A percentile compares a stretch with the other conserved stretches of the same genome.
Conservation (phyloP, 1,284 basidiomycete genomes). For the Ganoderma boninense region DNA sequence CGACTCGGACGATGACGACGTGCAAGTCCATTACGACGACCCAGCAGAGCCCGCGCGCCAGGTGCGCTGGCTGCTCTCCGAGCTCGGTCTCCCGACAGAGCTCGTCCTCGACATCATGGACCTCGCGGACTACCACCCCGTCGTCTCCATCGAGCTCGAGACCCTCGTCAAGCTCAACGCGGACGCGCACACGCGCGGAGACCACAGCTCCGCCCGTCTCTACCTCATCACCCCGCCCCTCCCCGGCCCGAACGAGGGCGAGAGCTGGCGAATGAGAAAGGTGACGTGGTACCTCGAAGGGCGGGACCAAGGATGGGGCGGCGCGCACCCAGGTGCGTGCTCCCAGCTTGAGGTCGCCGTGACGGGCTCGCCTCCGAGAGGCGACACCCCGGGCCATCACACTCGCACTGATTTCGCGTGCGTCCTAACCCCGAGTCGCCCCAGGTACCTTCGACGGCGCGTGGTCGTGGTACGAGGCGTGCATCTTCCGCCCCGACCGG, state of each 20-base stretch:
- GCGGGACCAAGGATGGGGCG: constrained; percentile 26
- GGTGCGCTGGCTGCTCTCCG: constrained; percentile 15
- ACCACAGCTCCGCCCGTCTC: constrained; percentile 12
- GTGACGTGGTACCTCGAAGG: constrained; percentile 14
- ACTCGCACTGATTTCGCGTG: too few relatives aligned
- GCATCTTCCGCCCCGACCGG: constrained; percentile 14
- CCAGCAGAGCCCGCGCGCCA: not conserved
- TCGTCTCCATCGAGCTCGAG: constrained; percentile 3
- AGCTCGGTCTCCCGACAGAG: constrained; percentile 19
- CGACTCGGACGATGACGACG: not conserved
- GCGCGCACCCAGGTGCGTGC: constrained; percentile 11
- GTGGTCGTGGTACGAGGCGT: constrained; percentile 20
- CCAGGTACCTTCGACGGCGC: constrained; percentile 1
- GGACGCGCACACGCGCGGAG: not conserved
- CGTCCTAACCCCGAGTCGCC: too few relatives aligned
- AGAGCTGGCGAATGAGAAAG: constrained; percentile 4
- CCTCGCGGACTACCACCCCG: constrained; percentile 19
- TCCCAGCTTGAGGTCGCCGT: too few relatives aligned
- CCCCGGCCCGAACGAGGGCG: not conserved
- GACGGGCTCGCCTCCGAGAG: too few relatives aligned
- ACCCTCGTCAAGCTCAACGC: not conserved
- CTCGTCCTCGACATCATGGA: constrained; percentile 21
- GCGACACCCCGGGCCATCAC: too few relatives aligned
- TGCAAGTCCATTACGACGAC: not conserved
- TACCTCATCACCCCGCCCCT: constrained; percentile 16